A percentile compares a stretch with the other conserved stretches of the same genome.
Evolutionary conservation across 2,329 filamentous ascomycete species (phyloP).

Genomic region (Exserohilum rostratum): DNA sequence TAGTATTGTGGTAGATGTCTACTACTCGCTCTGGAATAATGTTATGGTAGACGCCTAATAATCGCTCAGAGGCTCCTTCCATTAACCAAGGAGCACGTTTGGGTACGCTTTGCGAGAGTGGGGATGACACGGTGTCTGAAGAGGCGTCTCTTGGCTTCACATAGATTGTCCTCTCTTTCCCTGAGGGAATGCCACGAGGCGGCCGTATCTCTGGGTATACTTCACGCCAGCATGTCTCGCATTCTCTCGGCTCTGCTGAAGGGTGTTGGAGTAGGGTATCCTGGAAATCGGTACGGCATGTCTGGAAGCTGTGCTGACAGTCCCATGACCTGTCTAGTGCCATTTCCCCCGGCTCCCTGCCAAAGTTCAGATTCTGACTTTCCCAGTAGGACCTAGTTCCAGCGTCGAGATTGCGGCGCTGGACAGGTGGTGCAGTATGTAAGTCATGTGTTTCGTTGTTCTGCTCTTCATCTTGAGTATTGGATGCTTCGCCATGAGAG

Average conservation of each 20-base stretch:
- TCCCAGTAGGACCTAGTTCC: conserved; percentile 42
- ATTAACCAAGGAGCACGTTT: conserved; percentile 7
- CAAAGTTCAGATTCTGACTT: conserved; percentile 39
- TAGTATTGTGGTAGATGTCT: conserved; percentile 28
- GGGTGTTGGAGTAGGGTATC: conserved; percentile 15
- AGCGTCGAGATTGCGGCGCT: conserved; percentile 42
- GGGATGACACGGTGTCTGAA: not conserved
- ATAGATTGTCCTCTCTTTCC: not conserved
- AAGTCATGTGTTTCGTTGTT: not conserved
- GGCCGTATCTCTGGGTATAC: conserved; percentile 33
- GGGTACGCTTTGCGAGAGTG: conserved; percentile 13
- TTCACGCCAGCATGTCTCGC: conserved; percentile 36
- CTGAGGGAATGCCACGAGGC: conserved; percentile 1
- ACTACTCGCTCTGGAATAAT: conserved; percentile 17
- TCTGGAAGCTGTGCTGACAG: conserved; percentile 33
- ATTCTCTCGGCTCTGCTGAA: conserved; percentile 30
- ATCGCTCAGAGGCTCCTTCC: conserved; percentile 22
- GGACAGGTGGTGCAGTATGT: not conserved
- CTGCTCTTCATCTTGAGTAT: not conserved
- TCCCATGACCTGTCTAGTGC: conserved; percentile 29
- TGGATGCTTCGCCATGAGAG: not conserved
- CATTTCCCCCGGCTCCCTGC: conserved; percentile 44
- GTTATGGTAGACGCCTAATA: conserved; percentile 31
- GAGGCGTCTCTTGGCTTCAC: not conserved
- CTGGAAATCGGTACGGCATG: conserved; percentile 20